A percentile compares a stretch with the other conserved stretches of the same genome.
Conservation (phyloP, 2,329 filamentous ascomycete genomes). For the Coniella vitis region DNA sequence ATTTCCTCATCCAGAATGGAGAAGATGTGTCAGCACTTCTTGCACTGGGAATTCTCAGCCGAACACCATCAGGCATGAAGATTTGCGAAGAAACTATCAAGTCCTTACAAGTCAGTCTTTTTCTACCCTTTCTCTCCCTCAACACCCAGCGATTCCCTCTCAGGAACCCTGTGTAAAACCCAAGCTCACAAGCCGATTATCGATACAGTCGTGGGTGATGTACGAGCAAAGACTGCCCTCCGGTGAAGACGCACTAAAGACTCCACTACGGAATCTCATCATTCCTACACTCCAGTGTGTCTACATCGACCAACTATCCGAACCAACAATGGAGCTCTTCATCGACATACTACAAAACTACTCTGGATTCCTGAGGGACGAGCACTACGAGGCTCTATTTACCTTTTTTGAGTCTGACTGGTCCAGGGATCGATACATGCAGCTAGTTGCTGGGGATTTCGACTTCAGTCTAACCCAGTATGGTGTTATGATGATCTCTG, state of each 20-base stretch:
- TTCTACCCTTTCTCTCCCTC: background rate
- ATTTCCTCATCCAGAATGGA: constrained; percentile 33
- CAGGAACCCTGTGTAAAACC: background rate
- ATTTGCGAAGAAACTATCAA: constrained; percentile 49
- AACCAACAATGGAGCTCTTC: constrained; percentile 56
- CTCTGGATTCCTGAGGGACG: constrained; percentile 52
- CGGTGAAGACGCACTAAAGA: constrained; percentile 49
- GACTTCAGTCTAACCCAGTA: constrained; percentile 60
- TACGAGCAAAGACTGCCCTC: constrained; percentile 62
- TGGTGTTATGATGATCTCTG: constrained; percentile 60
- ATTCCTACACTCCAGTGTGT: constrained; percentile 55
- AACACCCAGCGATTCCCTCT: background rate
- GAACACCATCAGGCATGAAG: constrained; percentile 20
- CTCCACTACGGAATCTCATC: constrained; percentile 53
- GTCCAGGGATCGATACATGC: constrained; percentile 49
- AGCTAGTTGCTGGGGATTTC: constrained; percentile 51
- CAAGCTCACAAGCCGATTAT: constrained; percentile 11
- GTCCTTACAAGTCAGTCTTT: constrained; percentile 48
- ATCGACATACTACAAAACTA: constrained; percentile 60
- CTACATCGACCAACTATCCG: constrained; percentile 49
- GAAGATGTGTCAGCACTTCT: constrained; percentile 35
- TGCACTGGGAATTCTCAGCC: constrained; percentile 29
- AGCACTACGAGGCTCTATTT: constrained; percentile 52
- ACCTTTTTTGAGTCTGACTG: constrained; percentile 54
- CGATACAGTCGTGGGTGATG: constrained; percentile 59